Base-by-base conservation (phyloP, 345 rosid genomes). In the Lepidium didymum region DNA sequence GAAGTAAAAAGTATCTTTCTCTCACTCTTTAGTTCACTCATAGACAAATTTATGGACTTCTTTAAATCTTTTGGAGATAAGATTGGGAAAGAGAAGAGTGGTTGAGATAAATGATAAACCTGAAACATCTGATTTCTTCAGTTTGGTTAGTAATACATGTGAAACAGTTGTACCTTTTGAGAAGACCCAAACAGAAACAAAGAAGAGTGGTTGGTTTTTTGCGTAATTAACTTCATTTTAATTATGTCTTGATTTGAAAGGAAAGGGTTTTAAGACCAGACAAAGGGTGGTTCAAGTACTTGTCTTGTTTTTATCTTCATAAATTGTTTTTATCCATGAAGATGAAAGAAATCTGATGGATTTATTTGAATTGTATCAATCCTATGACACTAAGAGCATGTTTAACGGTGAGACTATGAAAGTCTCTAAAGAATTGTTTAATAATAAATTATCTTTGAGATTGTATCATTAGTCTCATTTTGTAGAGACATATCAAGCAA, bases 301-400 rank as follows among this genome's bases (percentile, higher is more conserved):
- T 31, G 61, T 73, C 29, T 73, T 65, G 77, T 73, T 57, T 72
- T 40, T 73, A 57, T 73, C 60, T n/a, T n/a, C n/a, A n/a, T n/a
- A n/a, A n/a, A n/a, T 73, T 65, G 77, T 73, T 57, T 72, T 40
- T 73, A 57, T 73, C 60, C 66, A 33, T 73, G 71, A 73, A 49
- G 31, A 43, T 73, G 71, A 73, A 56, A 61, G 15, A 70, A 42
- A 37, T n/a, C 41, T 57, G 41, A 34, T 69, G 73, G 56, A 62
- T 46, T 18, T 51, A 21, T 19, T 43, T 45, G 18, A 25, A 25
- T 19, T 62, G 43, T 13, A 11, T 41, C 65, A 38, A 59, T 29
- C 70, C 14, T n/a, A 73, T 64, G 71, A 37, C 66, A 47, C n/a
- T n/a, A n/a, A 19, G 21, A 19, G 2, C 21, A 19, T 19, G 21